Evolutionary conservation across 768 basidiomycete species (phyloP), one percentile per base, ranked within the genome.

Genomic region (Candolleomyces aberdarensis): DNA sequence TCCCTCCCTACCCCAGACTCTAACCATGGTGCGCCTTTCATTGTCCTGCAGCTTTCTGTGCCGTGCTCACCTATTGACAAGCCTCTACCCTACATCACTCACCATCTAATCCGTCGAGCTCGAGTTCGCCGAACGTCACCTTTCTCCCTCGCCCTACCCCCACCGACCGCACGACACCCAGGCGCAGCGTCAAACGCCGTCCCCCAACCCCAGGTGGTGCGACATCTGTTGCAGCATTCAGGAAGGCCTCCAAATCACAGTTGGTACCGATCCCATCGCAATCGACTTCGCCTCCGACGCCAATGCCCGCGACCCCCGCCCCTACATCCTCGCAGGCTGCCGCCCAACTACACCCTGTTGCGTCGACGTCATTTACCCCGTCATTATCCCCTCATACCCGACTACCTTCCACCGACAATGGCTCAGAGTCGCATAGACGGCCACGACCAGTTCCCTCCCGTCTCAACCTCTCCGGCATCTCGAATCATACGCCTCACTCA

Each of bases 141-240:
- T 56, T 56, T 39, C 19, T 39, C 39, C 39, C 39, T 51, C 20
- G 15, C 17, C 40, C 54, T 43, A 3, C 40, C 22, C 39, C 54
- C 5, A 11, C 15, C 39, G 39, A 20, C 10, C 36, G 32, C 2
- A 9, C 19, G 13, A 19, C 40, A 22, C 54, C 39, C n/a, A 40
- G 15, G 17, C 26, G 32, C 10, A 56, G 56, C 46, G 44, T 57
- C 26, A 57, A 57, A 17, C 44, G 47, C 17, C 56, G 56, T 26
- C 56, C 56, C 9, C 56, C 56, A 3, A 57, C 56, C 7, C 56
- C 56, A 29, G 56, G 56, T 26, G 56, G 56, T 17, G 43, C 43
- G 20, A 19, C 56, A 17, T n/a, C 54, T 6, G 40, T 20, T 8
- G 19, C 14, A 15, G 39, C 44, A 11, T 57, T 57, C 56, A 14